Evolutionary conservation across 805 yeast genomes (phyloP).

Genomic region (Metschnikowia drakensbergensis): DNA sequence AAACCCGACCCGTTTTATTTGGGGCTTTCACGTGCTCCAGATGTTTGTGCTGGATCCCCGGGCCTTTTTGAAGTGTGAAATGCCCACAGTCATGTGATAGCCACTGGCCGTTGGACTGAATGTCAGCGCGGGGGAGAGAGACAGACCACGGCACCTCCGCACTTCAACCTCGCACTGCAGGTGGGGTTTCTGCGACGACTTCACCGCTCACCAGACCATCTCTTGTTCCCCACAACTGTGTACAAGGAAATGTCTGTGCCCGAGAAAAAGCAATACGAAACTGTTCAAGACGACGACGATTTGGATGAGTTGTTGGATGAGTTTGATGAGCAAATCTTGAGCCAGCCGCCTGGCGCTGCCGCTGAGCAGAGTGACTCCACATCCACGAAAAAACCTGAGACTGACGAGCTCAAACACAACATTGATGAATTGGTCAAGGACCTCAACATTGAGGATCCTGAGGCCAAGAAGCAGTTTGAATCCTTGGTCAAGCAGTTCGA

Average conservation of each 20-base stretch:
- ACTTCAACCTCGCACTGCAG: conserved; percentile 1
- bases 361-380: conserved; percentile 10
- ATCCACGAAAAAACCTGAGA: conserved; percentile 23
- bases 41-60: no score
- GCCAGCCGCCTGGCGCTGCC: conserved; percentile 55
- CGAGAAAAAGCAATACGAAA: not conserved
- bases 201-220: not conserved
- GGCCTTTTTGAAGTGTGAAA: no score
- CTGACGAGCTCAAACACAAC: conserved; percentile 30
- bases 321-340: conserved; percentile 66
- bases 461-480: conserved; percentile 49
- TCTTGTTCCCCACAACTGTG: not conserved
- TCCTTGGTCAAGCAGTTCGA: conserved; percentile 43
- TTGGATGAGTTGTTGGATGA: conserved; percentile 84
- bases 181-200: conserved; percentile 1
- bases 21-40: no score
- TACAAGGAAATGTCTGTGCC: not conserved
- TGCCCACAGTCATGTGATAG: no score
- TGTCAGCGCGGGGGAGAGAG: not conserved
- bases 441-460: conserved; percentile 49
- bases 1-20: no score
- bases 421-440: conserved; percentile 45
- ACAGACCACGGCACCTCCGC: conserved; percentile 1
- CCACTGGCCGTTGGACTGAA: not conserved
- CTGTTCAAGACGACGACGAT: conserved; percentile 51